Percentiles rank a stretch among this genome's conserved stretches.
Evolutionary conservation across 768 basidiomycete species (phyloP).

Genomic region (Lentinula raphanica): DNA sequence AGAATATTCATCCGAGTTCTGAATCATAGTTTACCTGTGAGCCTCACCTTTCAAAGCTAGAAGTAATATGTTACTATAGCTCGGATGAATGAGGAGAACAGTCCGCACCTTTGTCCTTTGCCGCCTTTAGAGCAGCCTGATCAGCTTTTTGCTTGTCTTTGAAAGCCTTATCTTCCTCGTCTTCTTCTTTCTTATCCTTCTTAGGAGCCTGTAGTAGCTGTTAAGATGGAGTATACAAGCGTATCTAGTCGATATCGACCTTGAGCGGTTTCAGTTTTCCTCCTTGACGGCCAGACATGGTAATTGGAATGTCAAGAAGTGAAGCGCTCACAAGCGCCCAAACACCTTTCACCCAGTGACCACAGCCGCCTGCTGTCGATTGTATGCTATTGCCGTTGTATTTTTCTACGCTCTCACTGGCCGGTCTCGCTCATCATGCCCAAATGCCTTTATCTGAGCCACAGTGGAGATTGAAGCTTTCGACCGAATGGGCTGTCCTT

Average conservation of each 20-base stretch:
- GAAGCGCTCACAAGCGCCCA: not conserved
- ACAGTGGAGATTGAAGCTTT: constrained; percentile 23
- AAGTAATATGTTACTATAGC: constrained; percentile 2
- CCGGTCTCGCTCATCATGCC: too few relatives aligned
- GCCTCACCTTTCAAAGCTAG: constrained; percentile 52
- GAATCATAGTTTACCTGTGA: not conserved
- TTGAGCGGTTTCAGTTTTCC: constrained; percentile 84
- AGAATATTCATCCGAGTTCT: constrained; percentile 10
- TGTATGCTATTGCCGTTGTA: not conserved
- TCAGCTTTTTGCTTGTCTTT: constrained; percentile 77
- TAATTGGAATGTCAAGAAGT: not conserved
- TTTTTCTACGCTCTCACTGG: not conserved
- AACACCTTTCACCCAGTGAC: too few relatives aligned
- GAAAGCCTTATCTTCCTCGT: constrained; percentile 67
- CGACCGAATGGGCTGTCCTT: constrained; percentile 41
- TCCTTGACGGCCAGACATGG: constrained; percentile 68
- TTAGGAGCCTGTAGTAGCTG: constrained; percentile 58
- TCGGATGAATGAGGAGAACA: not conserved
- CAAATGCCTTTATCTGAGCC: not conserved
- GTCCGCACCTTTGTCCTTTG: constrained; percentile 62
- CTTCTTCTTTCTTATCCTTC: constrained; percentile 71
- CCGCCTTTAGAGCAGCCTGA: constrained; percentile 65
- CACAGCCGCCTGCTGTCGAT: too few relatives aligned
- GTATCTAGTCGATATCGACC: constrained; percentile 31
- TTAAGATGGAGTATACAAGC: not conserved